Evolutionary conservation across 371 early-diverging fungal genomes (phyloP).

Genomic region (Apophysomyces elegans): DNA sequence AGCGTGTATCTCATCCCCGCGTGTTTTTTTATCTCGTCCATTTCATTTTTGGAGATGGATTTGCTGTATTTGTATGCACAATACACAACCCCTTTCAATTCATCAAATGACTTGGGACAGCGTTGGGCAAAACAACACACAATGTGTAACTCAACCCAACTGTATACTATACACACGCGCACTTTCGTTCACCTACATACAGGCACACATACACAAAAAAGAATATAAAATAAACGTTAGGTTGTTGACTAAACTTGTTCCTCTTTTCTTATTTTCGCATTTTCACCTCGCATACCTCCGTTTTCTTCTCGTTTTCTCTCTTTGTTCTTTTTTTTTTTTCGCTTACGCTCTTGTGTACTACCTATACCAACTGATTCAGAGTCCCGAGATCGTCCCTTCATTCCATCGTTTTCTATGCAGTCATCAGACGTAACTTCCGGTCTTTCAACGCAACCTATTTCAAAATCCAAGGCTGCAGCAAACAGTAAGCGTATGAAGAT

Average conservation of each 20-base stretch:
- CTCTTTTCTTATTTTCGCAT: not conserved
- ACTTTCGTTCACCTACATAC: not conserved
- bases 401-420: slow-evolving; percentile 8
- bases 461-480: not conserved
- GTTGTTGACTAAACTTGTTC: not conserved
- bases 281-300: slow-evolving; percentile 10
- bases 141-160: not conserved
- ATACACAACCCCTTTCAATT: slow-evolving; percentile 7
- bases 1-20: too few relatives aligned
- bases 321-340: not conserved
- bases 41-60: slow-evolving; percentile 2
- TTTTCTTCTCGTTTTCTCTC: not conserved
- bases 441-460: not conserved
- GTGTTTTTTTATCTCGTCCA: not conserved
- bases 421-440: not conserved
- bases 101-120: slow-evolving; percentile 10
- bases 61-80: not conserved
- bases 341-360: too few relatives aligned
- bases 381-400: not conserved
- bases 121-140: not conserved
- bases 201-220: slow-evolving; percentile 1
- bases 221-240: not conserved
- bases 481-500: slow-evolving; percentile 47
- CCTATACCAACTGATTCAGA: not conserved
- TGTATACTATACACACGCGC: not conserved